A percentile compares a stretch with the other conserved stretches of the same genome.
phyloP scores from a whole-genome alignment of 2,329 filamentous ascomycete genomes.

The Hypoxylon sp. region DNA sequence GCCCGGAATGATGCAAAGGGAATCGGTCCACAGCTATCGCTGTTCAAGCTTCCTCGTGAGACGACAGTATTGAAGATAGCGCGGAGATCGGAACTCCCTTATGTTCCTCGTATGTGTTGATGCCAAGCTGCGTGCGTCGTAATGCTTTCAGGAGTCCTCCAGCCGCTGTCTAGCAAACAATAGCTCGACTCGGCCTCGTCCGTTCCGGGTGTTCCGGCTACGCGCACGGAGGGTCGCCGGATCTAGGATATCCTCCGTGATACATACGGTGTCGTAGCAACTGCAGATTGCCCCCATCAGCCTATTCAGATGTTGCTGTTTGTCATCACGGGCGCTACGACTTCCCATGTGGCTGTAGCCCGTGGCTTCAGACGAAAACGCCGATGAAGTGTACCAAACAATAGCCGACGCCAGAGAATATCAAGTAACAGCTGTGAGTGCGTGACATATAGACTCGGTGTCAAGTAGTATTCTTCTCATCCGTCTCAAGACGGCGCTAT shows the following conservation, averaged over 20 bases:
- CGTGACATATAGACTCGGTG: too few relatives aligned
- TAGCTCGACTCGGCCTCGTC: background rate
- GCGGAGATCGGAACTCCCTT: background rate
- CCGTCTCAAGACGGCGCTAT: background rate
- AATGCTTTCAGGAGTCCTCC: background rate
- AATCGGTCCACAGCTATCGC: background rate
- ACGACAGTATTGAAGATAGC: background rate
- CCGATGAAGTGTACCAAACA: too few relatives aligned
- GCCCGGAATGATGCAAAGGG: background rate
- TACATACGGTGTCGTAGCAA: too few relatives aligned
- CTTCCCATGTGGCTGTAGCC: too few relatives aligned
- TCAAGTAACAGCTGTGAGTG: too few relatives aligned
- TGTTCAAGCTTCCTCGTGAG: background rate
- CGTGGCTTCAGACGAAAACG: too few relatives aligned
- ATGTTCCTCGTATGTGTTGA: background rate
- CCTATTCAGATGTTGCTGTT: too few relatives aligned
- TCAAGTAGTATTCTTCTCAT: background rate
- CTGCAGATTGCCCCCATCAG: too few relatives aligned
- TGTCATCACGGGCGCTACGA: too few relatives aligned
- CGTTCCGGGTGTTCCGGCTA: background rate
- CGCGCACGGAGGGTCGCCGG: background rate
- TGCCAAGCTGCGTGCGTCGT: background rate
- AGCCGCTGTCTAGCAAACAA: background rate
- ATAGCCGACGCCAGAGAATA: too few relatives aligned
- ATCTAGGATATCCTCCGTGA: background rate